Evolutionary conservation across 2,329 filamentous ascomycete species (phyloP), one percentile per base, ranked within the genome.

Genomic region (Exophiala mesophila): DNA sequence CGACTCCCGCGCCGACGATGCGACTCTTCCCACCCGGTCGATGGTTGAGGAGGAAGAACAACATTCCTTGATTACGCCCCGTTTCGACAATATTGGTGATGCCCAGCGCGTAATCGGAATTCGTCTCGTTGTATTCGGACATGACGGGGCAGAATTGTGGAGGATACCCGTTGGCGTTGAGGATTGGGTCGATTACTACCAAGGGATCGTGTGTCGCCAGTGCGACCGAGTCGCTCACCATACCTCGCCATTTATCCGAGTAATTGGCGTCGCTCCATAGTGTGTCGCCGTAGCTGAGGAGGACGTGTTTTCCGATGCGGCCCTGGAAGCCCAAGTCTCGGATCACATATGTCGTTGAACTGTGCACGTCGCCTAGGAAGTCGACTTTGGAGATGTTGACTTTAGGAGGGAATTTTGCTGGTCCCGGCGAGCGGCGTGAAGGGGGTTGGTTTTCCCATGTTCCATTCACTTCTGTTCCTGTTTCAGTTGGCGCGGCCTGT

Each of bases 31-130:
- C 52, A 24, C 49, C 39, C 13, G 55, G 54, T 3, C 55, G 54
- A 36, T 57, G 55, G 29, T 57, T 57, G 29, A 56, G 46, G 23
- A 57, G 45, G 34, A 55, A 56, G 41, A 49, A 57, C 28, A 57
- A 24, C 23, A 57, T 41, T 6, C 53, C 54, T 39, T 54, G 20
- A 19, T 32, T 42, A 13, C 33, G 26, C 15, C 33, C 33, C n/a
- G 45, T 56, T 26, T 55, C 50, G 23, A 57, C 52, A 4, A 55
- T 47, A 37, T 55, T 57, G 5, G 55, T 57, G 31, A 56, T 54
- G 28, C 55, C 55, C 33, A 56, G 31, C 4, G 52, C 47, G 33
- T 45, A 47, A 4, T 42, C 42, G 13, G 50, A 38, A 6, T 48
- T 24, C 32, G 52, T 44, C 42, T 57, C 55, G 26, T 45, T 49